Evolutionary conservation across 177 flowering plant genomes (phyloP), one percentile per base, ranked within the genome.

Genomic region (Vitis hybrid): DNA sequence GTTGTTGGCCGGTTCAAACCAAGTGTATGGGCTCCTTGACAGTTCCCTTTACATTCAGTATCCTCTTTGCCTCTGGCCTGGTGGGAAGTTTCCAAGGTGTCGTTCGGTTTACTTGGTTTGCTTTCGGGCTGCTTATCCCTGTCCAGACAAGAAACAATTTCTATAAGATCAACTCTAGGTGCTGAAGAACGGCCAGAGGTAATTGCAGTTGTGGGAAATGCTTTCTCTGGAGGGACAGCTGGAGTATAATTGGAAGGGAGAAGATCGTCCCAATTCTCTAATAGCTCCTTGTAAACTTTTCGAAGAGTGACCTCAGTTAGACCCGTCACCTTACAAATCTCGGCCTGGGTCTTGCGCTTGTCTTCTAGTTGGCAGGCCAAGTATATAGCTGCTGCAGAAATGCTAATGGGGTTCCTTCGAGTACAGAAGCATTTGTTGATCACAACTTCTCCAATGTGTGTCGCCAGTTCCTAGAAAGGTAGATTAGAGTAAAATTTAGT

Each of bases 401-500:
- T 93, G 79, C 99, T 95, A 60, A 95, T 95, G 3, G 99, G 99
- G 62, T 93, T 95, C 70, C 99, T 74, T 7, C 99, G 93, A 10
- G 98, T 95, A 85, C 99, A 95, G 82, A 95, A 95, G 84, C 99
- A 95, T 82, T 95, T 95, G 85, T 95, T 95, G 81, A 93, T 89
- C 57, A 95, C 98, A 7, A 95, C 99, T 72, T 95, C 99, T 60
- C 99, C 99, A 71, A 95, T 93, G 78, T 95, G 98, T 62, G 99
- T 91, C 15, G 98, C 99, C 70, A 95, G 85, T 61, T 90, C 94
- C 99, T 95, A 80, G 52, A 76, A 55, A 18, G 9, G 19, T 14
- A 2, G 12, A 39, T 67, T 49, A 51, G 12, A 13, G 56, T 26
- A 9, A 33, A 45, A 58, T 51, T 53, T 55, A 13, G 20, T 50